These are phyloP conservation scores for Cyclotella kingstonii DNA, from an alignment of 108 stramenopile genomes.

Conservation along the genomic window DNA sequence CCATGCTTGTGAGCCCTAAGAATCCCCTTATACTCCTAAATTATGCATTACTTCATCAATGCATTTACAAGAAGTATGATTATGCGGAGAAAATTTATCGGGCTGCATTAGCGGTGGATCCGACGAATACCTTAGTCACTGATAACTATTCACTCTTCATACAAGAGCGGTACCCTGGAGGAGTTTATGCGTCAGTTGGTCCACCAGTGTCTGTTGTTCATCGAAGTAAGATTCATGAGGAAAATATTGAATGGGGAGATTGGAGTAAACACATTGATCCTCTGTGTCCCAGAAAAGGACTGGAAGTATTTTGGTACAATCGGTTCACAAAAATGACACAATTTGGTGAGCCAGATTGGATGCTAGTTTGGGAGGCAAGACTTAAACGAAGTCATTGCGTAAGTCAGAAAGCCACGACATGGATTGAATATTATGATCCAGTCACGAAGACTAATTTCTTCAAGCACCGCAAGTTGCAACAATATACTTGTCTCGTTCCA, in stretches of 20 bases:
- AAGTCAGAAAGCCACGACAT: conserved; percentile 18
- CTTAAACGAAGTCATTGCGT: conserved; percentile 23
- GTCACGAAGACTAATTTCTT: conserved; percentile 22
- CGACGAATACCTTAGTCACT: conserved; percentile 38
- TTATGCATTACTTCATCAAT: conserved; percentile 60
- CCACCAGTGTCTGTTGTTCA: conserved; percentile 40
- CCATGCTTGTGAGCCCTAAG: conserved; percentile 48
- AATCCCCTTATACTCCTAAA: conserved; percentile 49
- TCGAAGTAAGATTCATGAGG: conserved; percentile 30
- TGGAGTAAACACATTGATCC: conserved; percentile 44
- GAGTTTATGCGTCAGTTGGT: conserved; percentile 27
- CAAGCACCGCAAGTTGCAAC: conserved; percentile 11
- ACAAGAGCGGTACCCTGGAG: conserved; percentile 51
- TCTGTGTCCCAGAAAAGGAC: conserved; percentile 27
- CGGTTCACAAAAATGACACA: conserved; percentile 27
- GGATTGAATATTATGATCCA: conserved; percentile 27
- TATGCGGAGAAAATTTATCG: conserved; percentile 57
- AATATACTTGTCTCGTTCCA: conserved; percentile 12
- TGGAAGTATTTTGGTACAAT: conserved; percentile 46
- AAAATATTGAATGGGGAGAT: conserved; percentile 45
- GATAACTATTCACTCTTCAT: conserved; percentile 50
- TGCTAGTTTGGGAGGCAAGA: conserved; percentile 31
- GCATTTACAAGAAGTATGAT: conserved; percentile 45
- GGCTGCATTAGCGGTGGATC: conserved; percentile 44
- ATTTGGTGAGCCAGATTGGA: conserved; percentile 40